Conservation (phyloP, 2,329 filamentous ascomycete species). For the Monascus ruber region DNA sequence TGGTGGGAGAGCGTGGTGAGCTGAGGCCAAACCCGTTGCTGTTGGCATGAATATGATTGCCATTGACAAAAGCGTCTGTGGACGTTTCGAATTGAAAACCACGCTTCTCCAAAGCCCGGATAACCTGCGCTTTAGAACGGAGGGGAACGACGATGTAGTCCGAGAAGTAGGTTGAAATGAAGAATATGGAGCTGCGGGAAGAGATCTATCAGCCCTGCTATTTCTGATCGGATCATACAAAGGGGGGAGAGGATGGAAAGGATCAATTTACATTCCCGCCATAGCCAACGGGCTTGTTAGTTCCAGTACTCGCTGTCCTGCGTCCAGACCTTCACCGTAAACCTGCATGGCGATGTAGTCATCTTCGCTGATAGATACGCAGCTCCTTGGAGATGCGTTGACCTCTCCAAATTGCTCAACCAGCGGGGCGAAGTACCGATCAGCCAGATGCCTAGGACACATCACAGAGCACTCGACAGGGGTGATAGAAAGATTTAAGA, state of each 20-base stretch:
- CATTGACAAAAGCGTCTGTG: constrained; percentile 55
- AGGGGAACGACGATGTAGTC: constrained; percentile 89
- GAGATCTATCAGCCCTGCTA: too few species aligned
- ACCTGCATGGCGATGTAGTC: constrained; percentile 84
- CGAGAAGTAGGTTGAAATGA: constrained; percentile 96
- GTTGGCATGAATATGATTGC: constrained; percentile 38
- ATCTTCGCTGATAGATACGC: constrained; percentile 66
- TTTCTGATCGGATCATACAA: neutral
- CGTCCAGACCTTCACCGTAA: constrained; percentile 79
- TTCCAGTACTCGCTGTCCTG: constrained; percentile 81
- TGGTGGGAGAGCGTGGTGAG: constrained; percentile 16
- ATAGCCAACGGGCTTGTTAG: constrained; percentile 81
- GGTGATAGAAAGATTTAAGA: constrained; percentile 88
- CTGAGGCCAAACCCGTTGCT: constrained; percentile 22
- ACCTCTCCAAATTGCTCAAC: constrained; percentile 49
- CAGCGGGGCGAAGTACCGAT: constrained; percentile 62
- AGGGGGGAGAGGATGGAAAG: neutral
- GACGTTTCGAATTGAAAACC: constrained; percentile 74
- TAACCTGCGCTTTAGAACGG: constrained; percentile 61
- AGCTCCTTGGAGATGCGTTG: constrained; percentile 27
- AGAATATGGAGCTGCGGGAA: constrained; percentile 65
- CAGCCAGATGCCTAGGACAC: constrained; percentile 65
- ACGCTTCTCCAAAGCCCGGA: constrained; percentile 61
- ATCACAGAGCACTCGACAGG: constrained; percentile 88
- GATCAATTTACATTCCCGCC: constrained; percentile 59